Conservation (phyloP, 306 rosid species). For the Geum urbanum region DNA sequence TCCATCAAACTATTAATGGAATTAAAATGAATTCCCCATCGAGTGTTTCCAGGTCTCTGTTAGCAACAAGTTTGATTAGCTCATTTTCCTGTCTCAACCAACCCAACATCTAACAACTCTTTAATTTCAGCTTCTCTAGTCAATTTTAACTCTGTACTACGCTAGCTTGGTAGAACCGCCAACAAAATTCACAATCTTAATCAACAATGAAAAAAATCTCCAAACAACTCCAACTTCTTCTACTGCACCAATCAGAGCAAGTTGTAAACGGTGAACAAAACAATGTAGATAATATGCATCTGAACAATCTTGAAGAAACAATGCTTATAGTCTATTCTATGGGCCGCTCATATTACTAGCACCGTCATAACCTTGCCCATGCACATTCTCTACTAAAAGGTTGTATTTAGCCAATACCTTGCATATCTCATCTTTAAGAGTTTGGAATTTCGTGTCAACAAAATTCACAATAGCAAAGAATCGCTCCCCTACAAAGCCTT, state of each 20-base stretch:
- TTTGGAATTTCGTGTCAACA: too few species aligned
- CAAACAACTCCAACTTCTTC: neutral
- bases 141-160: neutral
- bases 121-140: neutral
- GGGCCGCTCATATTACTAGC: neutral
- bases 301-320: neutral
- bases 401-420: neutral
- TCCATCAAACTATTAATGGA: too few species aligned
- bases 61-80: too few species aligned
- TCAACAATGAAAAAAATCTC: neutral
- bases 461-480: neutral
- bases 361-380: neutral
- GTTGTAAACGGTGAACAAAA: neutral
- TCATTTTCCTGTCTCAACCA: too few species aligned
- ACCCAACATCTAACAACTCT: too few species aligned
- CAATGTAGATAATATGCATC: neutral
- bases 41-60: too few species aligned
- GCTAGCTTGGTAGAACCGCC: neutral
- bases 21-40: too few species aligned
- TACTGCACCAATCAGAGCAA: neutral
- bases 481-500: neutral
- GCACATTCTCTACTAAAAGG: neutral
- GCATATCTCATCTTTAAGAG: neutral
- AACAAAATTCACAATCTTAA: neutral
- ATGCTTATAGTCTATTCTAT: neutral